phyloP scores from a whole-genome alignment of 768 basidiomycete genomes.

The Suillus plorans region DNA sequence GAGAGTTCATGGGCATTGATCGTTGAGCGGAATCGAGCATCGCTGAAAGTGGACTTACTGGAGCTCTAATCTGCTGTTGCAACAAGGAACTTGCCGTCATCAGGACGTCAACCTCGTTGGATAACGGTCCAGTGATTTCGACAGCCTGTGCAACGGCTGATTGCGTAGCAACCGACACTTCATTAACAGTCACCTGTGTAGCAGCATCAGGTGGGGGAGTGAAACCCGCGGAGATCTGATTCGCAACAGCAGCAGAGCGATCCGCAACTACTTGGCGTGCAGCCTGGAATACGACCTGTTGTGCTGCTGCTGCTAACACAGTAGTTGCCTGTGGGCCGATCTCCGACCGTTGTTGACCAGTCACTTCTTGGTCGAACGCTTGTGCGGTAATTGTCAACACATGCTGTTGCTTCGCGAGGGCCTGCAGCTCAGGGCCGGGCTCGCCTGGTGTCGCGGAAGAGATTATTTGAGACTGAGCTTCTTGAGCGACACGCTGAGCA shows the following conservation, averaged over 20 bases:
- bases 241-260: constrained; percentile 42
- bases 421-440: constrained; percentile 52
- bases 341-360: constrained; percentile 45
- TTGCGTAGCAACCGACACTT: constrained; percentile 63
- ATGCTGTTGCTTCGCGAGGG: constrained; percentile 78
- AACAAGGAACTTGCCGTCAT: constrained; percentile 62
- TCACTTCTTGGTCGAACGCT: constrained; percentile 71
- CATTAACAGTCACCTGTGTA: constrained; percentile 51
- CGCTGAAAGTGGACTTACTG: constrained; percentile 26
- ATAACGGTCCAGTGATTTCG: constrained; percentile 67
- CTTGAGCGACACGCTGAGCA: constrained; percentile 75
- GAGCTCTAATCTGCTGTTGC: constrained; percentile 40
- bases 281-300: constrained; percentile 79
- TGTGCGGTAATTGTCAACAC: constrained; percentile 71
- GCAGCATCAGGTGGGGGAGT: constrained; percentile 30
- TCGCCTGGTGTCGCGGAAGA: constrained; percentile 46
- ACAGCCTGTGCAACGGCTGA: constrained; percentile 83
- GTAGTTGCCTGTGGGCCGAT: constrained; percentile 48
- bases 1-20: constrained; percentile 27
- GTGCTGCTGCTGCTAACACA: constrained; percentile 71
- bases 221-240: constrained; percentile 41
- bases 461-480: constrained; percentile 67
- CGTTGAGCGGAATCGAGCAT: constrained; percentile 27
- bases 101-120: constrained; percentile 80
- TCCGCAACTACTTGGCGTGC: constrained; percentile 59